These are phyloP conservation scores for Acanthamoeba royreba DNA, from an alignment of 208 protist genomes.

Conservation along the genomic window DNA sequence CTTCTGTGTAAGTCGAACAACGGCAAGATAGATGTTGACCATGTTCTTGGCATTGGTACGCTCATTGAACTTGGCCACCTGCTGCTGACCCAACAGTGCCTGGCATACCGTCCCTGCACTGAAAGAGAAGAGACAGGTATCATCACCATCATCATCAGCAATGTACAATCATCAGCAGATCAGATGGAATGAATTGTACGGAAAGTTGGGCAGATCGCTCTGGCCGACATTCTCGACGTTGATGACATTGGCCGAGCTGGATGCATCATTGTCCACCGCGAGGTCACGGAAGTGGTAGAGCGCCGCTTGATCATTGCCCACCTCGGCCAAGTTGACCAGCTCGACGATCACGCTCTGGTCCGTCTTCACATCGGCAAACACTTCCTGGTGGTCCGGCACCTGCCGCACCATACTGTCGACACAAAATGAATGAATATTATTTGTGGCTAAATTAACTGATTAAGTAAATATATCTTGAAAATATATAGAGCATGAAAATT, in stretches of 20 bases:
- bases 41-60: conserved; percentile 39
- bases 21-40: conserved; percentile 40
- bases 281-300: conserved; percentile 41
- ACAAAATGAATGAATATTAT: neutral
- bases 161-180: neutral
- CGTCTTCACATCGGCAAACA: conserved; percentile 65
- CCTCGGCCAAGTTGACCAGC: conserved; percentile 45
- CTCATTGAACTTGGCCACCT: conserved; percentile 59
- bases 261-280: neutral
- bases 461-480: neutral
- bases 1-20: neutral
- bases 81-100: conserved; percentile 49
- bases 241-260: neutral
- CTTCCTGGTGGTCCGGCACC: conserved; percentile 68
- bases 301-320: neutral
- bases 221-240: neutral
- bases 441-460: neutral
- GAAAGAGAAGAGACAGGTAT: neutral
- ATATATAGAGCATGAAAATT: neutral
- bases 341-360: conserved; percentile 71
- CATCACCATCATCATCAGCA: neutral
- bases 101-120: neutral
- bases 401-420: conserved; percentile 28
- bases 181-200: neutral
- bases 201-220: conserved; percentile 36